A percentile compares a stretch with the other conserved stretches of the same genome.
Conservation (phyloP, 2,329 filamentous ascomycete species). For the Exophiala xenobiotica region DNA sequence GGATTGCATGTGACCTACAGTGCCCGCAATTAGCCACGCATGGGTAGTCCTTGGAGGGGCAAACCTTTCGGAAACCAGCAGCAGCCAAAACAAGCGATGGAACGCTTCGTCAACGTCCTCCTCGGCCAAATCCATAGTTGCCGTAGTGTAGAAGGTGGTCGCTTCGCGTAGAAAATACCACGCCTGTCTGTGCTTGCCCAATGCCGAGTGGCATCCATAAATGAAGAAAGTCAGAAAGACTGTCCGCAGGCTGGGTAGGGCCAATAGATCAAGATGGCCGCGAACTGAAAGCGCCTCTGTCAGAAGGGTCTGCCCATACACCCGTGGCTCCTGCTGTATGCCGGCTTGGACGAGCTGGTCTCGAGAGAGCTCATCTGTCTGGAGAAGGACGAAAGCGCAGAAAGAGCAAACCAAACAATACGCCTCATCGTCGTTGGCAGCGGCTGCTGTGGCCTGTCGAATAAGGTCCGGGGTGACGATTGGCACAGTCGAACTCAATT, state of each 20-base stretch:
- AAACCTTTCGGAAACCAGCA: slow-evolving; percentile 45
- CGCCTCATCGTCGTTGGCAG: slow-evolving; percentile 41
- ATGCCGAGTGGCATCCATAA: slow-evolving; percentile 67
- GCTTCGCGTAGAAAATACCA: slow-evolving; percentile 79
- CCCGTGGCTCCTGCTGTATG: slow-evolving; percentile 45
- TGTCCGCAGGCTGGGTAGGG: slow-evolving; percentile 40
- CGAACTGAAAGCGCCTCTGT: slow-evolving; percentile 57
- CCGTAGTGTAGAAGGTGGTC: slow-evolving; percentile 58
- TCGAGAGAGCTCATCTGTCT: slow-evolving; percentile 58
- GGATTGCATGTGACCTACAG: slow-evolving; percentile 63
- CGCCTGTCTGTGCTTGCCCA: slow-evolving; percentile 71
- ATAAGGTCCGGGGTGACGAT: slow-evolving; percentile 38
- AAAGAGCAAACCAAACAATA: slow-evolving; percentile 42
- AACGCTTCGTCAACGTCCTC: slow-evolving; percentile 60
- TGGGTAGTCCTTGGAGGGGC: slow-evolving; percentile 12
- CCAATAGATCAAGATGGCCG: slow-evolving; percentile 41
- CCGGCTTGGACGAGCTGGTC: slow-evolving; percentile 61
- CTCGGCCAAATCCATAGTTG: slow-evolving; percentile 49
- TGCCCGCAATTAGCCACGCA: neutral
- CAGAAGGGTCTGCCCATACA: slow-evolving; percentile 45
- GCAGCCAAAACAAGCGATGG: slow-evolving; percentile 69
- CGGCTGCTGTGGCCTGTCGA: slow-evolving; percentile 38
- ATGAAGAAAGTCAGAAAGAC: slow-evolving; percentile 73
- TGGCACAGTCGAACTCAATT: slow-evolving; percentile 50
- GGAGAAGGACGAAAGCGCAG: slow-evolving; percentile 44